Percentiles rank a stretch among this genome's conserved stretches.
These are phyloP conservation scores for Nematodospora anomalae DNA, from an alignment of 1,139 yeast genomes.

Conservation along the genomic window DNA sequence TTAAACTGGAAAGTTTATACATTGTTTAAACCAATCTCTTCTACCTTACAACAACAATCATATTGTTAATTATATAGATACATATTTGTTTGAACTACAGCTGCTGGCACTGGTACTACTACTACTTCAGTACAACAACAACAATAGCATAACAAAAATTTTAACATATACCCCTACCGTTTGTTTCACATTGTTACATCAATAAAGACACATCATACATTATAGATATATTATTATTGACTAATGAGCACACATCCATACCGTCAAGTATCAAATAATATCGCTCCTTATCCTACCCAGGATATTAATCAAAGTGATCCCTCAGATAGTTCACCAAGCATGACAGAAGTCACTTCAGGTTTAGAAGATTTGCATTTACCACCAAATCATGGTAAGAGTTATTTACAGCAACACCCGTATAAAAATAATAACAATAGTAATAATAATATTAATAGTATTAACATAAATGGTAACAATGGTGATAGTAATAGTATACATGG, in stretches of 20 bases:
- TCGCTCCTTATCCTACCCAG: conserved; percentile 29
- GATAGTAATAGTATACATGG: neutral
- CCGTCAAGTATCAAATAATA: conserved; percentile 12
- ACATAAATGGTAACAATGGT: conserved; percentile 3
- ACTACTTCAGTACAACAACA: no score
- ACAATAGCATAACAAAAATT: no score
- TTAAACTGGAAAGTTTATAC: no score
- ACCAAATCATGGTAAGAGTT: conserved; percentile 12
- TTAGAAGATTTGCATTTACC: conserved; percentile 16
- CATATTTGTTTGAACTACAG: no score
- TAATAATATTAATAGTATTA: conserved; percentile 2
- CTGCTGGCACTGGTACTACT: no score
- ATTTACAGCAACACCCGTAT: conserved; percentile 5
- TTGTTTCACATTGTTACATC: no score
- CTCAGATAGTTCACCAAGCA: conserved; percentile 11
- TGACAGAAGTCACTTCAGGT: conserved; percentile 13
- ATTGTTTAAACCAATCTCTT: no score
- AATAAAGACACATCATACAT: neutral
- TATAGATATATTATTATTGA: neutral
- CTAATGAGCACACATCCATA: conserved; percentile 15
- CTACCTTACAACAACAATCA: no score
- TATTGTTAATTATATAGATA: no score
- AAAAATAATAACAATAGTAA: conserved; percentile 3
- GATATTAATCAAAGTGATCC: conserved; percentile 11
- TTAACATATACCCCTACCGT: no score